Percentiles rank a stretch among this genome's conserved stretches.
Evolutionary conservation across 805 yeast genomes (phyloP).

Genomic region (Candida tibetensis): DNA sequence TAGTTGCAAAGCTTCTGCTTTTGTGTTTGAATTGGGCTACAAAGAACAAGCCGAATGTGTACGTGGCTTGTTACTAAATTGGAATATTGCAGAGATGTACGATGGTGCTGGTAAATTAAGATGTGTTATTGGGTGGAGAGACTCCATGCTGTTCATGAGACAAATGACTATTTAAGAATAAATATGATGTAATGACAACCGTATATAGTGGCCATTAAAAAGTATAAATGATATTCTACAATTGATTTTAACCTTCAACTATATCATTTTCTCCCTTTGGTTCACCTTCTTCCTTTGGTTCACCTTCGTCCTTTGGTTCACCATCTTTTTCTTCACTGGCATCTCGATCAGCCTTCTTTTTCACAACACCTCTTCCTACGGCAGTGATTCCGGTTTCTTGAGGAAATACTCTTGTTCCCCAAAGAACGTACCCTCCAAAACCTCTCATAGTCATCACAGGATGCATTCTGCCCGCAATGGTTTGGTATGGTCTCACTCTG

Average conservation of each 20-base stretch:
- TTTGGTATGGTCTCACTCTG: constrained; percentile 82
- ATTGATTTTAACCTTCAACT: not conserved
- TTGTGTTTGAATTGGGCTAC: constrained; percentile 78
- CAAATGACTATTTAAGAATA: too few relatives aligned
- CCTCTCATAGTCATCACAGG: constrained; percentile 93
- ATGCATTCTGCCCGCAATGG: constrained; percentile 90
- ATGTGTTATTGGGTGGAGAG: constrained; percentile 63
- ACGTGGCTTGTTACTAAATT: constrained; percentile 24
- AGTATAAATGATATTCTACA: too few relatives aligned
- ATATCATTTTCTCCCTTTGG: too few relatives aligned
- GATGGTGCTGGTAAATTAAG: constrained; percentile 56
- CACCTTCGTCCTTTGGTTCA: not conserved
- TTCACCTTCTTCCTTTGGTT: too few relatives aligned
- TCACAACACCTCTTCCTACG: constrained; percentile 61
- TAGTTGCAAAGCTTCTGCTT: constrained; percentile 42
- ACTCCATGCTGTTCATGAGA: not conserved
- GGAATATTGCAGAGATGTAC: constrained; percentile 47
- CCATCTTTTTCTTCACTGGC: constrained; percentile 3
- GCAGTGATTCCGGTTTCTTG: constrained; percentile 57
- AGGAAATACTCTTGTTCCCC: constrained; percentile 79
- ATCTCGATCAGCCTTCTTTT: constrained; percentile 26
- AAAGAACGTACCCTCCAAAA: constrained; percentile 83
- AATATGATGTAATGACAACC: too few relatives aligned
- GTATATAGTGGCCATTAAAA: too few relatives aligned
- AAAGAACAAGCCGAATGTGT: constrained; percentile 51